Evolutionary conservation across 148 eudicot genomes (phyloP), one percentile per base, ranked within the genome.

Genomic region (Chenopodium quinoa): DNA sequence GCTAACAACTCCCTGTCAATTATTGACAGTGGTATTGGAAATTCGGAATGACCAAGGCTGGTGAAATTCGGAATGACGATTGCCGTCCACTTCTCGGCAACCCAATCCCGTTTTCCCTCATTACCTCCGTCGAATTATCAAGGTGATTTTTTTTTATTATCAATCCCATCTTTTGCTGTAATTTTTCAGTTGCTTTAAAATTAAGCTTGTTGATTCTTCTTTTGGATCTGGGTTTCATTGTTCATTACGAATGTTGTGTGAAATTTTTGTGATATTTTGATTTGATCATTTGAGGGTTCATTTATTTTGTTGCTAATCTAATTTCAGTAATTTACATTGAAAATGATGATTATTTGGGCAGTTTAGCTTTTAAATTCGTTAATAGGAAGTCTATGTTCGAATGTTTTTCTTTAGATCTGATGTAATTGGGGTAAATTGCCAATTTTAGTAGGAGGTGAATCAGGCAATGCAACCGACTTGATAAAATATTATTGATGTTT

Each of bases 81-180:
- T 23, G 25, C 25, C 25, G 25, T 86, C 93, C 74, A 44, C 86
- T 68, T 83, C 85, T n/a, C 90, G 94, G 1, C 90, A 78, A 27
- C 83, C 91, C 27, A 90, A 88, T 83, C 91, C 92, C 25, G 84
- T 85, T 22, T 85, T 91, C 62, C 91, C 92, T 40, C 93, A 92
- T 25, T 92, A 92, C 50, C 94, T 92, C 68, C 94, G 97, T 48
- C 88, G 94, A 75, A 91, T 92, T 34, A 82, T 92, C 90, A 92
- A 92, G 90, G 97, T 86, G 81, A 76, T 1, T 79, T 71, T 54
- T 29, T 81, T 27, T 37, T 78, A 23, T 23, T 23, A 23, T 80
- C 31, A 32, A 44, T 50, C 32, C 3, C 52, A n/a, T 50, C 17
- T 20, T 48, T 8, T 75, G 40, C 80, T 71, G 46, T 11, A 13